Percentiles rank a stretch among this genome's conserved stretches.
phyloP scores from a whole-genome alignment of 106 monocot species.

The Acanthochlamys bracteata region DNA sequence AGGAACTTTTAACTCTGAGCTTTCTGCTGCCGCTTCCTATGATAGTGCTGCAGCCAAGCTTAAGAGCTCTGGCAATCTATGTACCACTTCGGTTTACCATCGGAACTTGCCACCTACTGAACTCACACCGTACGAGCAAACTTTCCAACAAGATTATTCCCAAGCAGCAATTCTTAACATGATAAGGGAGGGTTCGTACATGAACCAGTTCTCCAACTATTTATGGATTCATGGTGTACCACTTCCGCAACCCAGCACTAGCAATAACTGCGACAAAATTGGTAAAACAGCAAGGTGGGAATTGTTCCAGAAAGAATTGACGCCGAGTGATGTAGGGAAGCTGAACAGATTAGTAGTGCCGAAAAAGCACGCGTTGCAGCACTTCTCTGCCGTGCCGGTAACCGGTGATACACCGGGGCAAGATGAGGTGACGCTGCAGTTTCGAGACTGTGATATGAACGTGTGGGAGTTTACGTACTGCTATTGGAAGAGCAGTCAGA shows the following conservation, averaged over 20 bases:
- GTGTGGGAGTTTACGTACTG: slow-evolving; percentile 51
- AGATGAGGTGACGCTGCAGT: slow-evolving; percentile 31
- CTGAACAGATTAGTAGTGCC: slow-evolving; percentile 59
- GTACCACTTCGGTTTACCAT: background rate
- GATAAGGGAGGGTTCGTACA: slow-evolving; percentile 24
- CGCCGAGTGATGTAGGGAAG: slow-evolving; percentile 66
- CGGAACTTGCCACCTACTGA: slow-evolving; percentile 21
- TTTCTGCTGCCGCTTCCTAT: slow-evolving; percentile 19
- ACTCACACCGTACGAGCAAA: slow-evolving; percentile 8
- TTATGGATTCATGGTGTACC: background rate
- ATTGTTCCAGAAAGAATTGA: slow-evolving; percentile 49
- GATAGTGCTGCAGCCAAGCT: slow-evolving; percentile 29
- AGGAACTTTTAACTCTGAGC: slow-evolving; percentile 26
- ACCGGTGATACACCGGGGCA: slow-evolving; percentile 5
- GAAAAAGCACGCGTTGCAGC: slow-evolving; percentile 39
- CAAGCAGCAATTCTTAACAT: slow-evolving; percentile 19
- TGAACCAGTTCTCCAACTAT: slow-evolving; percentile 6
- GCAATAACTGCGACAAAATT: background rate
- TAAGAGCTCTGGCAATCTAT: background rate
- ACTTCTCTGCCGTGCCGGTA: slow-evolving; percentile 26
- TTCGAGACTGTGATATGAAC: slow-evolving; percentile 18
- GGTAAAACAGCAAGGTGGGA: background rate
- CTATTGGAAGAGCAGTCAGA: slow-evolving; percentile 73
- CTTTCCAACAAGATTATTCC: slow-evolving; percentile 16
- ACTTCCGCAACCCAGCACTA: background rate